Evolutionary conservation across 192 early-diverging fungal species (phyloP).

Genomic region (Phycomyces blakesleeanus): DNA sequence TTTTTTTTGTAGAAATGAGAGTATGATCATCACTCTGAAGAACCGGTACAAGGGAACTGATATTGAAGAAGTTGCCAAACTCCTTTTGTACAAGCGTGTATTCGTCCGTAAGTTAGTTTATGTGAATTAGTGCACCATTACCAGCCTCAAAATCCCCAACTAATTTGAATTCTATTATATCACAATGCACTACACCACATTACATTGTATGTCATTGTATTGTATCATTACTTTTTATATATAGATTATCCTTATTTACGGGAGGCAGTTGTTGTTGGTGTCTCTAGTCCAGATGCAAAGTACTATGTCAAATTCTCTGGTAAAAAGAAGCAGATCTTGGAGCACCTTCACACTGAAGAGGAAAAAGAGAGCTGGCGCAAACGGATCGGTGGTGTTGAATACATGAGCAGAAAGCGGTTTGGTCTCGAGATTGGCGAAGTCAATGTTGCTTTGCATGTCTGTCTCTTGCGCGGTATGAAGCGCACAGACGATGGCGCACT

Average conservation of each 20-base stretch:
- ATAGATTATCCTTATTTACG: conserved; percentile 83
- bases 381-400: conserved; percentile 55
- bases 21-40: conserved; percentile 59
- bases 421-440: conserved; percentile 68
- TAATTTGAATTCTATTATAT: too few relatives aligned
- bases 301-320: conserved; percentile 52
- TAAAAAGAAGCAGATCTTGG: conserved; percentile 42
- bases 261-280: conserved; percentile 71
- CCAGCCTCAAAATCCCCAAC: too few relatives aligned
- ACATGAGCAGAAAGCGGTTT: conserved; percentile 64
- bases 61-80: conserved; percentile 54
- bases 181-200: too few relatives aligned
- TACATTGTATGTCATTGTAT: neutral
- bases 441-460: conserved; percentile 54
- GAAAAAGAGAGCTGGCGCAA: conserved; percentile 53
- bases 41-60: conserved; percentile 49
- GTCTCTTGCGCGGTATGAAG: conserved; percentile 61
- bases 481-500: conserved; percentile 65
- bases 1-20: conserved; percentile 53
- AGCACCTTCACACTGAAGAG: conserved; percentile 41
- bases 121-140: too few relatives aligned
- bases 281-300: conserved; percentile 66
- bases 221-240: conserved; percentile 4
- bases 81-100: conserved; percentile 55
- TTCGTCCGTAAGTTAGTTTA: conserved; percentile 52